A percentile compares a stretch with the other conserved stretches of the same genome.
phyloP scores from a whole-genome alignment of 768 basidiomycete genomes.

The Amanita fuliginea region DNA sequence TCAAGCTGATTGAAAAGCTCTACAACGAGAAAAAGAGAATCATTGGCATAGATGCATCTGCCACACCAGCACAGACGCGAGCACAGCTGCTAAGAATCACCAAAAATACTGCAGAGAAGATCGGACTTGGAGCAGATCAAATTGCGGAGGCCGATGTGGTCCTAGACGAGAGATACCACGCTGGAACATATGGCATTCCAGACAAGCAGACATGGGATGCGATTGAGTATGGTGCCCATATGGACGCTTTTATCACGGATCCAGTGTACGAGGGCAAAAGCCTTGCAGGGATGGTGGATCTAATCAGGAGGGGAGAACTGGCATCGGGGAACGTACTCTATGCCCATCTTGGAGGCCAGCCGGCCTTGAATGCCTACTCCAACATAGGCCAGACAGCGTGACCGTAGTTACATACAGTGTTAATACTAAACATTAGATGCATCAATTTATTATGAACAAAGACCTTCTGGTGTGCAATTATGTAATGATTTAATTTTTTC shows the following conservation, averaged over 20 bases:
- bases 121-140: background rate
- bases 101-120: background rate
- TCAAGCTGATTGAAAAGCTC: conserved; percentile 2
- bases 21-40: background rate
- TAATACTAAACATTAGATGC: no score
- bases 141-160: background rate
- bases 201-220: conserved; percentile 2
- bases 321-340: conserved; percentile 1
- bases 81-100: background rate
- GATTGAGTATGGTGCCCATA: conserved; percentile 1
- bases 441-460: no score
- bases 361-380: conserved; percentile 3
- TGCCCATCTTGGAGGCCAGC: conserved; percentile 4
- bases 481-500: background rate
- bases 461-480: no score
- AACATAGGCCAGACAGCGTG: background rate
- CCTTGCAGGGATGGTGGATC: conserved; percentile 2
- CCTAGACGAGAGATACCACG: conserved; percentile 3
- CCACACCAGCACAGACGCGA: background rate
- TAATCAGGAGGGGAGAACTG: background rate
- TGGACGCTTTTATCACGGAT: conserved; percentile 4
- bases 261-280: conserved; percentile 4
- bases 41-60: conserved; percentile 5
- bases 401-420: background rate
- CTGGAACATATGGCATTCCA: conserved; percentile 1